Evolutionary conservation across 1,284 basidiomycete species (phyloP).

Genomic region (Fomitopsis pinicola): DNA sequence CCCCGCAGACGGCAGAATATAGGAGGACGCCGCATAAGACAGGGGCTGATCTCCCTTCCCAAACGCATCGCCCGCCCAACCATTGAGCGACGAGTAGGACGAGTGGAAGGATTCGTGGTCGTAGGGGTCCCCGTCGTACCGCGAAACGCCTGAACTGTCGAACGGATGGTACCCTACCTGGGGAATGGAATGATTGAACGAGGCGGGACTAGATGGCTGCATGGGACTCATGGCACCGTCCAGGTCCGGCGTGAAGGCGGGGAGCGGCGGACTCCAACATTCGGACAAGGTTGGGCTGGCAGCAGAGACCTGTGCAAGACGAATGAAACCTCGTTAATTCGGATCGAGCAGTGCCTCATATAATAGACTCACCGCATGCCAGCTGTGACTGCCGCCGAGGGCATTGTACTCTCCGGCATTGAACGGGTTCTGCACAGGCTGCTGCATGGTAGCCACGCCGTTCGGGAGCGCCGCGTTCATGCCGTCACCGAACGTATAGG

Average conservation of each 20-base stretch:
- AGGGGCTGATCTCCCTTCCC: slow-evolving; percentile 13
- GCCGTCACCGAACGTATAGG: slow-evolving; percentile 8
- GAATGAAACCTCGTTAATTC: slow-evolving; percentile 4
- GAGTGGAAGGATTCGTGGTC: slow-evolving; percentile 16
- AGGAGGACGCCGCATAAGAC: slow-evolving; percentile 11
- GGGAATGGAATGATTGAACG: slow-evolving; percentile 5
- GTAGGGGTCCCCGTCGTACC: slow-evolving; percentile 12
- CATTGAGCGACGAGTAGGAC: slow-evolving; percentile 27
- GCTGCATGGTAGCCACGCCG: slow-evolving; percentile 14
- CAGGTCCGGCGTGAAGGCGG: slow-evolving; percentile 17
- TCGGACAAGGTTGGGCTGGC: slow-evolving; percentile 8
- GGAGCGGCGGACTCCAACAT: slow-evolving; percentile 16
- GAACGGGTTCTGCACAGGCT: slow-evolving; percentile 11
- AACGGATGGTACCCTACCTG: slow-evolving; percentile 8
- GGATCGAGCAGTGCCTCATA: slow-evolving; percentile 10
- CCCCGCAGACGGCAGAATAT: slow-evolving; percentile 13
- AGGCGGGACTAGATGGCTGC: slow-evolving; percentile 15
- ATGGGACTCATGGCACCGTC: slow-evolving; percentile 17
- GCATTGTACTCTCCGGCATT: slow-evolving; percentile 8
- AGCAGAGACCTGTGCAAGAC: slow-evolving; percentile 10
- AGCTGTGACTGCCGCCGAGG: slow-evolving; percentile 11
- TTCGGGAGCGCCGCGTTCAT: slow-evolving; percentile 9
- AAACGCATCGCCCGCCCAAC: slow-evolving; percentile 25
- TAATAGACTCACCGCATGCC: slow-evolving; percentile 20
- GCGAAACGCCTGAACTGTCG: slow-evolving; percentile 2